Conservation (phyloP, 768 basidiomycete genomes). For the Leucosporidium yakuticum region DNA sequence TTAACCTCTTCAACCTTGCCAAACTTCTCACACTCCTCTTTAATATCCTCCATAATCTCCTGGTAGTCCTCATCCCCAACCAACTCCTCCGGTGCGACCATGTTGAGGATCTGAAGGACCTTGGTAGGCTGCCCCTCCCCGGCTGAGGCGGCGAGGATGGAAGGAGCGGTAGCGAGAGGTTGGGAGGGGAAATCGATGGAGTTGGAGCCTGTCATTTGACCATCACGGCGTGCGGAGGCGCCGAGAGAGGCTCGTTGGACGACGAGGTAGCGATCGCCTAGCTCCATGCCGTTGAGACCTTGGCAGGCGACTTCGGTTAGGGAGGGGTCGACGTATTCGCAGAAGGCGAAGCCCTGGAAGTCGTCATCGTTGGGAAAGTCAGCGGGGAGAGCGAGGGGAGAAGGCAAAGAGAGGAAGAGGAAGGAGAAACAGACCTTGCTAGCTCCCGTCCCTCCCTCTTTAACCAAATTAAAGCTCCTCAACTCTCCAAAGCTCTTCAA, state of each 20-base stretch:
- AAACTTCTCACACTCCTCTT: constrained; percentile 72
- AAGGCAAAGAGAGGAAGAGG: neutral
- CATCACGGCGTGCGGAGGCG: constrained; percentile 43
- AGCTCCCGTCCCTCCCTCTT: constrained; percentile 79
- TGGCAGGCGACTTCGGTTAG: constrained; percentile 95
- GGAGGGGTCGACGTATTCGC: constrained; percentile 84
- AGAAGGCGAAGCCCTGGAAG: constrained; percentile 91
- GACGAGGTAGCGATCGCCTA: constrained; percentile 89
- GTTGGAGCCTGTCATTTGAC: constrained; percentile 21
- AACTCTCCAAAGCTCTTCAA: constrained; percentile 96
- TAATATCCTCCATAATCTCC: constrained; percentile 90
- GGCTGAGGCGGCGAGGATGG: constrained; percentile 39
- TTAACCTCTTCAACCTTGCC: constrained; percentile 71
- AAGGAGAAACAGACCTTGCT: constrained; percentile 63
- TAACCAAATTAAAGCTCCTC: constrained; percentile 94
- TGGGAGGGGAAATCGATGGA: constrained; percentile 37
- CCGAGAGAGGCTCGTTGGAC: constrained; percentile 96
- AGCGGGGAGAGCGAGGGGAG: no score
- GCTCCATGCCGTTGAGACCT: constrained; percentile 93
- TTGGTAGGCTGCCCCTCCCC: constrained; percentile 48
- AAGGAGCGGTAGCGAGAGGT: constrained; percentile 6
- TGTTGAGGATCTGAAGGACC: constrained; percentile 95
- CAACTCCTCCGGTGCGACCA: constrained; percentile 92
- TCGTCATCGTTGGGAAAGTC: no score
- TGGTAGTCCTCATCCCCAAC: constrained; percentile 83